Evolutionary conservation across 2,329 filamentous ascomycete genomes (phyloP).

Genomic region (Cladosporium oxysporum): DNA sequence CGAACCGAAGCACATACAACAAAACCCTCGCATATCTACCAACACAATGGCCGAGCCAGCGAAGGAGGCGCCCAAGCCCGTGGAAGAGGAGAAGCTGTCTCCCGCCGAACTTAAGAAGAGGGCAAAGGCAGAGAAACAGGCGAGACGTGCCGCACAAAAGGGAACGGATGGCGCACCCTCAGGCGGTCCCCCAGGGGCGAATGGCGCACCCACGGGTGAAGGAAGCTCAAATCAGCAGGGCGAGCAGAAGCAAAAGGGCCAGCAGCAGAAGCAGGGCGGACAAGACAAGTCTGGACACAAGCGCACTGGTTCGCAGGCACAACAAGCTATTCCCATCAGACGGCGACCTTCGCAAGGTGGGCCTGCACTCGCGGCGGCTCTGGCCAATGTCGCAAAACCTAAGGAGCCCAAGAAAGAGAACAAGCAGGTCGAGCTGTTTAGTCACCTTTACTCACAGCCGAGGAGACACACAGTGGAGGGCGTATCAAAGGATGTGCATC

Average conservation of each 20-base stretch:
- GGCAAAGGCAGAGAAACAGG: conserved; percentile 88
- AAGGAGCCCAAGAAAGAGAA: conserved; percentile 55
- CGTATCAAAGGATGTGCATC: conserved; percentile 74
- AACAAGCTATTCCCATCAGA: conserved; percentile 23
- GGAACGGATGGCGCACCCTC: conserved; percentile 29
- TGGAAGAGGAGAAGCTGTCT: conserved; percentile 59
- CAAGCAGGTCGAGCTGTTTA: conserved; percentile 74
- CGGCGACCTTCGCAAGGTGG: conserved; percentile 24
- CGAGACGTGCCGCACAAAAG: conserved; percentile 64
- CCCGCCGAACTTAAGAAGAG: conserved; percentile 83
- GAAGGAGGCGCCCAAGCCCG: conserved; percentile 23
- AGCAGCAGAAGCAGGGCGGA: conserved; percentile 36
- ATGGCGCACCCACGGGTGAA: conserved; percentile 25
- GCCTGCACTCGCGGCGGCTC: conserved; percentile 24
- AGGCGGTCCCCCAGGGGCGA: conserved; percentile 23
- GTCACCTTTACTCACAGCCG: conserved; percentile 67
- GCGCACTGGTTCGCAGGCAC: conserved; percentile 23
- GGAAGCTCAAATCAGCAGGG: conserved; percentile 38
- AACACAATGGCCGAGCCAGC: conserved; percentile 19
- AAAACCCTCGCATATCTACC: neutral
- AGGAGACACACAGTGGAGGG: conserved; percentile 64
- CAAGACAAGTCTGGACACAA: conserved; percentile 25
- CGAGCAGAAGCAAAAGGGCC: conserved; percentile 34
- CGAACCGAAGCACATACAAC: neutral
- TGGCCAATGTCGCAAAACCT: conserved; percentile 16